Evolutionary conservation across 2,329 filamentous ascomycete genomes (phyloP).

Genomic region (Sclerotinia borealis): DNA sequence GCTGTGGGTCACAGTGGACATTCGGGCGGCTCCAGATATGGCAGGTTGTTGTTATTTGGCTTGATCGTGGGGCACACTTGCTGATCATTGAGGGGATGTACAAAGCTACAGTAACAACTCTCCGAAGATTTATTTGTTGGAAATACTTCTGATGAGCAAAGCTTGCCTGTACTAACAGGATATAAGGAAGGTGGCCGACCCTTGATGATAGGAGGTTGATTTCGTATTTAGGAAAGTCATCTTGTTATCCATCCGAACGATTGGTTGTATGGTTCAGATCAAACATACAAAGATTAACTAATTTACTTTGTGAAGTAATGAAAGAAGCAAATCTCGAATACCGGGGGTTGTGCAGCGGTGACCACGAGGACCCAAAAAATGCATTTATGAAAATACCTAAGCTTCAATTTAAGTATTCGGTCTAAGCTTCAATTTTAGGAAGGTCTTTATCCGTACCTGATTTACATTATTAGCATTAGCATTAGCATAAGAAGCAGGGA

Average conservation of each 20-base stretch:
- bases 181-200: not conserved
- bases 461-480: too few species aligned
- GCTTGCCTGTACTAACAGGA: not conserved
- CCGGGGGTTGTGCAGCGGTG: not conserved
- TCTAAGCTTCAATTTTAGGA: not conserved
- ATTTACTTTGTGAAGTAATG: not conserved
- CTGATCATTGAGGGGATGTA: not conserved
- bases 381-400: not conserved
- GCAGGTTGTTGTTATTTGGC: not conserved
- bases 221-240: not conserved
- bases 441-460: not conserved
- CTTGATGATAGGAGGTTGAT: not conserved
- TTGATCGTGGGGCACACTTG: not conserved
- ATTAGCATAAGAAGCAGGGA: not conserved
- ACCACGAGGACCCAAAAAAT: not conserved
- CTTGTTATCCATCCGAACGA: not conserved
- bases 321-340: not conserved
- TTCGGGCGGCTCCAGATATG: constrained; percentile 2
- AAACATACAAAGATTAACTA: not conserved
- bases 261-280: not conserved
- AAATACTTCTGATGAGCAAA: not conserved
- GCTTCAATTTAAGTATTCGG: not conserved
- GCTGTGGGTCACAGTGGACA: not conserved
- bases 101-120: not conserved
- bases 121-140: not conserved